Base-by-base conservation (phyloP, 345 rosid species). In the Ricinus communis region DNA sequence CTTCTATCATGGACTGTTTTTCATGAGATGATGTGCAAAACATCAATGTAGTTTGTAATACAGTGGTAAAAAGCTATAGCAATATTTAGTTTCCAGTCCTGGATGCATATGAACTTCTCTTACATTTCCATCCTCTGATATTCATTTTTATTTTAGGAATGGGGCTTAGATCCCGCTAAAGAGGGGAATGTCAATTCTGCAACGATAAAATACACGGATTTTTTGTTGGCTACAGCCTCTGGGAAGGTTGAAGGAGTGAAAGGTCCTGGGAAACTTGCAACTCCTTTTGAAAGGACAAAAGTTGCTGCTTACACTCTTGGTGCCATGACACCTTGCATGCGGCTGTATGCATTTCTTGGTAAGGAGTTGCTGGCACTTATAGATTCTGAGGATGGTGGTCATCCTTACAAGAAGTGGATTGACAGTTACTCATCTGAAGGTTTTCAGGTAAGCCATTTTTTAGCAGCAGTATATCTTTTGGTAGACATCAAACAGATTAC, bases 321-420 rank as follows among this genome's bases (percentile, higher is more conserved):
- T 83, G 97, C 98, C 73, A 85, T 96, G 89, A 79, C 97, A 72
- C 99, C 99, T 64, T 89, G 96, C 87, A 93, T 96, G 99, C 82
- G 87, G 79, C 76, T 93, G 73, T 96, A 93, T 85, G 97, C 94
- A 69, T 88, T 77, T 78, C 82, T 91, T 1, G 96, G 95, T 70
- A 90, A 81, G 83, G 97, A 89, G 75, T 77, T 96, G 61, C 82
- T 76, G 80, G 79, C 77, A 64, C 83, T 87, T 77, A 45, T 79
- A 71, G 84, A 82, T 83, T 64, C 73, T 40, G 79, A 76, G 53
- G 87, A 81, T 71, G 83, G 60, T 14, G 70, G 69, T 68, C 94
- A 93, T 64, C 91, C 89, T 30, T 96, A 89, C 87, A 86, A 79
- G 84, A 96, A 89, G 79, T 96, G 99, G 98, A 86, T 96, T 11